Evolutionary conservation across 1,139 yeast species (phyloP), one percentile per base, ranked within the genome.

Genomic region (Blastobotrys buckinghamii): DNA sequence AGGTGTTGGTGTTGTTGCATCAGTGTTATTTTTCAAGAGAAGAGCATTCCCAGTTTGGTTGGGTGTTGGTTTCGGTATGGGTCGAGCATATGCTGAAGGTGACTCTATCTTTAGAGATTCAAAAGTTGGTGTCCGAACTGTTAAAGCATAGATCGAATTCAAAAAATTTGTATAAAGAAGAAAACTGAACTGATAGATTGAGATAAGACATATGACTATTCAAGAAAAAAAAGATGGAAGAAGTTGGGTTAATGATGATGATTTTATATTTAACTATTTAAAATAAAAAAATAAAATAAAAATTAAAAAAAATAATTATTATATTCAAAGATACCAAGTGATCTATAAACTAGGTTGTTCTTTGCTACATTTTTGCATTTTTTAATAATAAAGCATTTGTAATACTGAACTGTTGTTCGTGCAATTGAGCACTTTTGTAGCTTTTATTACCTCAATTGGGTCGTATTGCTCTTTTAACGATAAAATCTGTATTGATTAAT

Each of bases 11-110:
- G 96, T 94, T 42, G 78, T 90, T 52, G 85, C 95, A 36, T 87
- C 96, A n/a, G 95, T 90, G 44, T 72, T 94, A 54, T 71, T 92
- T 49, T 92, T 92, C 76, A 86, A 78, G 69, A 87, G 97, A 76
- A 84, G 97, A 72, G 78, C 95, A 6, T 92, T 88, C 80, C 97
- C 97, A 49, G 97, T 90, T 42, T 90, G 97, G 96, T 71, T 90
- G 53, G 97, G 97, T 57, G 72, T 88, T 58, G 98, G 97, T 38
- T 90, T 92, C 62, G 98, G 98, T 56, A 77, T 90, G 55, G 98
- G 98, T 58, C 84, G 97, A 74, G 96, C 96, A 48, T 92, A 89
- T 70, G 81, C 97, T 55, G 98, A 92, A 74, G 98, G 97, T 54
- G 97, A 92, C 66, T 95, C 97, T 55, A 85, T 90, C 52, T 90